Conservation (phyloP, 495 filamentous ascomycete species). For the Hypoxylon perforatum region DNA sequence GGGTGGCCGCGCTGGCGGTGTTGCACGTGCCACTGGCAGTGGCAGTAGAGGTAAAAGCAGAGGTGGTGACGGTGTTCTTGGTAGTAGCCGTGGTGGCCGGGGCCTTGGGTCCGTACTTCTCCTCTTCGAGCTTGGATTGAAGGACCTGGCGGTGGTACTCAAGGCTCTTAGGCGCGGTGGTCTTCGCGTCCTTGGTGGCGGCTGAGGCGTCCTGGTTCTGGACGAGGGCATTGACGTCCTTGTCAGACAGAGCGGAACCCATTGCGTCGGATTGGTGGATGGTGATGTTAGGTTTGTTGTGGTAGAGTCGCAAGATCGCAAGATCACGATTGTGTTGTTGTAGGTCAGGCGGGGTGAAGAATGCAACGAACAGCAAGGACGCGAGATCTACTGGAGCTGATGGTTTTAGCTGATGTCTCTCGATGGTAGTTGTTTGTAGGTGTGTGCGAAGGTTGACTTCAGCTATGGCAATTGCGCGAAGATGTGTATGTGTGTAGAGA, state of each 20-base stretch:
- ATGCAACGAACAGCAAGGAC: not conserved
- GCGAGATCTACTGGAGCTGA: not conserved
- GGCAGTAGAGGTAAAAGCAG: slow-evolving; percentile 1
- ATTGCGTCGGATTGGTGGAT: slow-evolving; percentile 16
- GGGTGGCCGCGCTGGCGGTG: slow-evolving; percentile 12
- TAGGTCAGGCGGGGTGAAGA: not conserved
- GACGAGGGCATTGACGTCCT: slow-evolving; percentile 67
- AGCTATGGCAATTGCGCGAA: slow-evolving; percentile 15
- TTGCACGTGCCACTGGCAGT: slow-evolving; percentile 14
- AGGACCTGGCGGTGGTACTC: slow-evolving; percentile 84
- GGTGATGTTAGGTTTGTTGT: not conserved
- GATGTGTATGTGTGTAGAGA: slow-evolving; percentile 32
- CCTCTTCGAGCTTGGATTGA: slow-evolving; percentile 75
- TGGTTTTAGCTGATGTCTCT: not conserved
- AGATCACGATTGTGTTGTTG: slow-evolving; percentile 3
- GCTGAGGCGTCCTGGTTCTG: slow-evolving; percentile 38
- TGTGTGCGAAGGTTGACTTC: slow-evolving; percentile 4
- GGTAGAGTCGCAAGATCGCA: slow-evolving; percentile 1
- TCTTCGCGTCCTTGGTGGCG: slow-evolving; percentile 47
- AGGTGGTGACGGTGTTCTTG: slow-evolving; percentile 2
- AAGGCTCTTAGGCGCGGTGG: slow-evolving; percentile 67
- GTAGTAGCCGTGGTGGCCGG: slow-evolving; percentile 12
- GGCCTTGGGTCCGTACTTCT: slow-evolving; percentile 64
- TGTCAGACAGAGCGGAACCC: slow-evolving; percentile 61
- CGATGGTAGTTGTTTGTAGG: not conserved